Evolutionary conservation across 1,139 yeast species (phyloP).

Genomic region (Yamadazyma aaseri): DNA sequence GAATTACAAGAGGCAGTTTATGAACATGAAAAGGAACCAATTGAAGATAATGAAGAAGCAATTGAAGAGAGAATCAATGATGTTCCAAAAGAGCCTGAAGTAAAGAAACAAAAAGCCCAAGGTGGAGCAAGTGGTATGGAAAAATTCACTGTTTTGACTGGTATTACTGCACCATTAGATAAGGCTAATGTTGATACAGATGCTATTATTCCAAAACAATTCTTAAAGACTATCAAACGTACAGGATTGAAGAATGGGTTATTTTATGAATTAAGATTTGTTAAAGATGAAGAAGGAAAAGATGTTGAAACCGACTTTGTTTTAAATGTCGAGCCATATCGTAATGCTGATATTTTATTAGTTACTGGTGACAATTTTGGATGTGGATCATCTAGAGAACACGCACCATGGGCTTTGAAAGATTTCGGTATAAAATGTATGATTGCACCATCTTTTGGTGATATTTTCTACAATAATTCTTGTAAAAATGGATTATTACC

Average conservation of each 20-base stretch:
- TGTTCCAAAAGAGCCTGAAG: constrained; percentile 50
- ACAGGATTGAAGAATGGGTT: constrained; percentile 88
- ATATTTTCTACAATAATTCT: constrained; percentile 94
- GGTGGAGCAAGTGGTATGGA: constrained; percentile 53
- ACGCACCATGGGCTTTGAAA: constrained; percentile 98
- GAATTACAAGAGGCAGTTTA: constrained; percentile 67
- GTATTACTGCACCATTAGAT: constrained; percentile 90
- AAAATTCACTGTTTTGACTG: constrained; percentile 70
- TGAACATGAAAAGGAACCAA: constrained; percentile 64
- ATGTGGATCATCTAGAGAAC: constrained; percentile 98
- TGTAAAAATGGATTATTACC: constrained; percentile 94
- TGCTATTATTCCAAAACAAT: constrained; percentile 97
- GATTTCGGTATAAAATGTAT: constrained; percentile 95
- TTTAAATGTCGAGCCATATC: constrained; percentile 81
- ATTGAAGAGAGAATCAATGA: constrained; percentile 55
- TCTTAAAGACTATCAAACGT: constrained; percentile 93
- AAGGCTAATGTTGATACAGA: constrained; percentile 97
- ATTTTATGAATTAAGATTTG: constrained; percentile 85
- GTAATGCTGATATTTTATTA: constrained; percentile 74
- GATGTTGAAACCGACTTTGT: constrained; percentile 85
- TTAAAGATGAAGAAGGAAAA: constrained; percentile 65
- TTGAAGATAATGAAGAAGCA: constrained; percentile 33
- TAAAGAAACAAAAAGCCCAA: constrained; percentile 24
- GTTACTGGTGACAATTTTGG: constrained; percentile 98
- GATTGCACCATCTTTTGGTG: constrained; percentile 98